Base-by-base conservation (phyloP, 2,329 filamentous ascomycete genomes). In the Corinectria fuckeliana region DNA sequence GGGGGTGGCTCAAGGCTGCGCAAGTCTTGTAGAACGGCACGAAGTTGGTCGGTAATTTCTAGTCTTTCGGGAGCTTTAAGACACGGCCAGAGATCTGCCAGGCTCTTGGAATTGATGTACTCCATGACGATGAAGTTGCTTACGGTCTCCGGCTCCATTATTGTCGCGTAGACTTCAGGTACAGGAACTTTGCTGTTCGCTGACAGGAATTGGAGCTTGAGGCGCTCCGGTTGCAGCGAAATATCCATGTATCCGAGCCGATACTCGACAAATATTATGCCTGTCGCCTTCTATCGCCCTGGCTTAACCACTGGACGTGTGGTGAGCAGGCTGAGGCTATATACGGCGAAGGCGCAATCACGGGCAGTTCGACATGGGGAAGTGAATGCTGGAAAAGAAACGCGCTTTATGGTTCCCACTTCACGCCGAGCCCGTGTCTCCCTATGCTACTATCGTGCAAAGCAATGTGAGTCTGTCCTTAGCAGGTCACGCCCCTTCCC, bases 221-320 rank as follows among this genome's bases (percentile, higher is more conserved):
- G 21, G 11, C 50, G 20, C 14, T 51, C 20, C 28, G 47, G 6
- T 26, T 38, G 5, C 23, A 44, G n/a, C 9, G 28, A 23, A 38
- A 44, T 6, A 23, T 51, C 18, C 16, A 20, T 2, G 18, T 11
- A 7, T 26, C 39, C 16, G 34, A 28, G 7, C 28, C 34, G 18
- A 38, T 36, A 28, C 47, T 1, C 36, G 36, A 39, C 36, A 13
- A 13, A 18, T 3, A 39, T 13, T 20, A 39, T 39, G 16, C 36
- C 16, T 39, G 18, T 39, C 36, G 54, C 5, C 54, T 56, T 16
- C 9, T 36, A 14, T 51, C 54, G 7, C 47, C 47, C 9, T 56
- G 38, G 54, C 36, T 51, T 14, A 51, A 56, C 23, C 54, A 56
- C 16, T 56, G 54, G 47, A 13, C 18, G 13, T 56, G 47, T 14